A percentile compares a stretch with the other conserved stretches of the same genome.
Evolutionary conservation across 1,284 basidiomycete species (phyloP).

Genomic region (Marasmius fiardii): DNA sequence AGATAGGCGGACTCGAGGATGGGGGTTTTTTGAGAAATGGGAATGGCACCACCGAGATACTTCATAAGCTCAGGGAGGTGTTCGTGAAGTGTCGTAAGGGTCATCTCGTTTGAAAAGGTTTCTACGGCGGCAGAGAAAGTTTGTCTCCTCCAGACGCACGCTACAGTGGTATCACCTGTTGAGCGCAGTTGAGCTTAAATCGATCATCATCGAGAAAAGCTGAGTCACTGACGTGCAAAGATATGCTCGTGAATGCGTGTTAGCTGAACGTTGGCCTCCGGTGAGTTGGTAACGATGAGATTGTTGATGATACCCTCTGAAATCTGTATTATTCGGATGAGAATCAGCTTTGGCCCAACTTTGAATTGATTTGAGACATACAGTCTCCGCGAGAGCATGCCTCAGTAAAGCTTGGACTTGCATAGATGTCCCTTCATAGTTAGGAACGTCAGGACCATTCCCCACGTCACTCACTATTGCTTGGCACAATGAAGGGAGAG

Average conservation of each 20-base stretch:
- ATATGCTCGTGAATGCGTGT: constrained; percentile 82
- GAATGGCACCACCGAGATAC: constrained; percentile 42
- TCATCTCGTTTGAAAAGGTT: constrained; percentile 64
- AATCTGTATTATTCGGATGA: constrained; percentile 28
- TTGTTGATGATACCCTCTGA: constrained; percentile 79
- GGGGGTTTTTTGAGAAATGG: constrained; percentile 38
- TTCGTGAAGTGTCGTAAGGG: constrained; percentile 58
- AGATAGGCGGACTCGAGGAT: constrained; percentile 68
- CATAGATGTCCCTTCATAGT: constrained; percentile 51
- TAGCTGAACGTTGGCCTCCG: constrained; percentile 75
- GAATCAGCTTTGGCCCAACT: no score
- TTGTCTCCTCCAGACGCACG: constrained; percentile 80
- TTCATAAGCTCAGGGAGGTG: constrained; percentile 59
- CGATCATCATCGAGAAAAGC: constrained; percentile 1
- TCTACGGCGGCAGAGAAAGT: constrained; percentile 82
- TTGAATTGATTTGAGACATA: background rate
- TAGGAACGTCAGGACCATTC: constrained; percentile 37
- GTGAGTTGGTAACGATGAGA: constrained; percentile 73
- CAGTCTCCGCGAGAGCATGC: constrained; percentile 69
- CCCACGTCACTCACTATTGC: constrained; percentile 59
- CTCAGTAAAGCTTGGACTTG: constrained; percentile 73
- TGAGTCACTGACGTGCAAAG: constrained; percentile 60
- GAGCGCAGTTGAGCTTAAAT: constrained; percentile 2
- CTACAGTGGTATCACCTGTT: constrained; percentile 75
- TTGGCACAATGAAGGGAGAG: constrained; percentile 52